A percentile compares a stretch with the other conserved stretches of the same genome.
phyloP scores from a whole-genome alignment of 148 eudicot genomes.

The Oxyria digyna region DNA sequence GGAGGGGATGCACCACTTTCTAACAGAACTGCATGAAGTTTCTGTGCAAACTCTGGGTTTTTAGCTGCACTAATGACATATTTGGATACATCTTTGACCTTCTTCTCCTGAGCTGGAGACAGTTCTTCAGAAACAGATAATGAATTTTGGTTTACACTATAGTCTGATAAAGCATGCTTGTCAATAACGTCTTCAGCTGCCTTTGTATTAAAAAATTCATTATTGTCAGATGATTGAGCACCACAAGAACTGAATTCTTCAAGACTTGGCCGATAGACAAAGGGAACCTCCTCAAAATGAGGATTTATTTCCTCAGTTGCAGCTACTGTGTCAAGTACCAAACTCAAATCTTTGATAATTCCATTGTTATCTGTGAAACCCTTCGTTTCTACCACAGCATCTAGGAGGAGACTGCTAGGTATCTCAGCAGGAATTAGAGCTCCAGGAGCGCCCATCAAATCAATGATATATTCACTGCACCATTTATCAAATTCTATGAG shows the following conservation, averaged over 20 bases:
- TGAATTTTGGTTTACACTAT: conserved; percentile 21
- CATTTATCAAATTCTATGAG: neutral
- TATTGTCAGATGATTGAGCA: neutral
- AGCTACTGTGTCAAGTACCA: conserved; percentile 32
- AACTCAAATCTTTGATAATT: conserved; percentile 24
- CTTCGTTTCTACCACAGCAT: conserved; percentile 39
- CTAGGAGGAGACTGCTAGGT: conserved; percentile 54
- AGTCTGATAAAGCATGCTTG: conserved; percentile 26
- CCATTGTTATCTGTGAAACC: conserved; percentile 26
- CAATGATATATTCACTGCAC: conserved; percentile 57
- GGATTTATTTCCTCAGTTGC: conserved; percentile 19
- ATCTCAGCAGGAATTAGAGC: conserved; percentile 83
- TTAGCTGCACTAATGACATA: conserved; percentile 67
- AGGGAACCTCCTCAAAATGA: conserved; percentile 22
- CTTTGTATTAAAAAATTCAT: neutral
- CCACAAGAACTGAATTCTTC: neutral
- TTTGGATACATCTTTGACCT: conserved; percentile 62
- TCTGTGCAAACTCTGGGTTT: conserved; percentile 69
- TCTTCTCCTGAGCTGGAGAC: conserved; percentile 40
- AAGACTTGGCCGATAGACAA: neutral
- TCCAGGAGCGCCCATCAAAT: conserved; percentile 98
- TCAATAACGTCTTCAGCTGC: conserved; percentile 21
- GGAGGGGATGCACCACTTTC: conserved; percentile 55
- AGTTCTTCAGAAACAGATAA: conserved; percentile 23
- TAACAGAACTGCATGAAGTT: conserved; percentile 54